A percentile compares a stretch with the other conserved stretches of the same genome.
These are phyloP conservation scores for Leccinum boreale DNA, from an alignment of 768 basidiomycete genomes.

Conservation along the genomic window DNA sequence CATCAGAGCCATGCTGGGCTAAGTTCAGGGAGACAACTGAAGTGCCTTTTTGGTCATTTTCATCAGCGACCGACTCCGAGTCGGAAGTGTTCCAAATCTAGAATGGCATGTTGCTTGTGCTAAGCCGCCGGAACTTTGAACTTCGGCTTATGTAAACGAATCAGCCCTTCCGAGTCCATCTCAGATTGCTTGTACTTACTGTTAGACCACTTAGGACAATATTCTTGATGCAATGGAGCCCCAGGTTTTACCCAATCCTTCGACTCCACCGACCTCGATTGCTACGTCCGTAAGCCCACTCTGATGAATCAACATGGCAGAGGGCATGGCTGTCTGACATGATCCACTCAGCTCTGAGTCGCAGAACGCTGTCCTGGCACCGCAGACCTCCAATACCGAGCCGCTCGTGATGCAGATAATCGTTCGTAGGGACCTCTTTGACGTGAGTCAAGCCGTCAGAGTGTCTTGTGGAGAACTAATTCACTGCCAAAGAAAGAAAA, in stretches of 20 bases:
- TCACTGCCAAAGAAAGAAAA: conserved; percentile 33
- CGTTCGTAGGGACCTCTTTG: conserved; percentile 40
- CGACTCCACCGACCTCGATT: not conserved
- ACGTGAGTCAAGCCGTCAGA: conserved; percentile 27
- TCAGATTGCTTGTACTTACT: not conserved
- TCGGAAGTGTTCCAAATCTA: too few relatives aligned
- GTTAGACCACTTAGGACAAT: too few relatives aligned
- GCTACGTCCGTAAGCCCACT: not conserved
- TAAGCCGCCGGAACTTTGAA: too few relatives aligned
- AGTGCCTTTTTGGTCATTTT: not conserved
- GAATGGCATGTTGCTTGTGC: too few relatives aligned
- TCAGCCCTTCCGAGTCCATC: too few relatives aligned
- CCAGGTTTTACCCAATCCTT: not conserved
- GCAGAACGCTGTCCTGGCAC: not conserved
- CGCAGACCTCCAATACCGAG: not conserved
- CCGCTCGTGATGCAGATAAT: conserved; percentile 44
- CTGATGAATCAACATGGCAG: not conserved
- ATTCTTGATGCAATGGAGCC: not conserved
- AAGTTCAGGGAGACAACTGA: not conserved
- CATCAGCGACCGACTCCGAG: too few relatives aligned
- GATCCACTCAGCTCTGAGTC: not conserved
- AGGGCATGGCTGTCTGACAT: not conserved
- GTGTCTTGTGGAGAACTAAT: not conserved
- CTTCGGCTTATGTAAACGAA: too few relatives aligned
- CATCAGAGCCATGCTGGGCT: conserved; percentile 14